Evolutionary conservation across 352 stramenopile species (phyloP), one percentile per base, ranked within the genome.

Genomic region (Peronosclerospora sorghi): DNA sequence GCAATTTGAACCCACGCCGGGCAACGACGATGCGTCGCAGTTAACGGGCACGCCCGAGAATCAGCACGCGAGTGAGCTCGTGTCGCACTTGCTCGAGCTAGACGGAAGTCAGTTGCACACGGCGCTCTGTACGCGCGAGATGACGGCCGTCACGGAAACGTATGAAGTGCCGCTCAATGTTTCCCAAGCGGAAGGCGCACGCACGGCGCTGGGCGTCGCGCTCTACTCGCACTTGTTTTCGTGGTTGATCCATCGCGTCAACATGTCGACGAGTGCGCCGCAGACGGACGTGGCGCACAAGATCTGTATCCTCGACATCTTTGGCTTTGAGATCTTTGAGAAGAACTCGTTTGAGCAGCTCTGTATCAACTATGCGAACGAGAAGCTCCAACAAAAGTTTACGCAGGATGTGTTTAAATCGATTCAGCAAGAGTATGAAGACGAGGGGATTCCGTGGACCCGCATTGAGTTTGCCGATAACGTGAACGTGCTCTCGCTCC

Each of bases 321-420:
- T 93, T 40, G 83, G 83, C 1, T 93, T 95, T 45, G 80, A 94
- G 59, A 86, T 77, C 49, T 93, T 94, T 20, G 60, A 72, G 35
- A 52, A 79, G 52, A 95, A 95, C 56, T 88, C 76, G 17, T 96
- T 96, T 68, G 93, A 98, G 60, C 90, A 97, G 62, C 59, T 96
- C 8, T 95, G 88, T 38, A 97, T 97, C 60, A 97, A 97, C 59
- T 97, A 96, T 54, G 87, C 86, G 4, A 97, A 97, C 64, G 92
- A 97, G 54, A 79, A 86, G 32, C 62, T 94, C 18, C 75, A 93
- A 70, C 78, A 95, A 30, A 88, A 91, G 47, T 95, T 95, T 51
- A 92, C 64, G 5, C 54, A 73, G 28, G 68, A 80, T 20, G 71
- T 83, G 5, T 83, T 95, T 52, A 72, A 66, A 30, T 42, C 57